Conservation (phyloP, 2,329 filamentous ascomycete species). For the Talaromyces sp. region DNA sequence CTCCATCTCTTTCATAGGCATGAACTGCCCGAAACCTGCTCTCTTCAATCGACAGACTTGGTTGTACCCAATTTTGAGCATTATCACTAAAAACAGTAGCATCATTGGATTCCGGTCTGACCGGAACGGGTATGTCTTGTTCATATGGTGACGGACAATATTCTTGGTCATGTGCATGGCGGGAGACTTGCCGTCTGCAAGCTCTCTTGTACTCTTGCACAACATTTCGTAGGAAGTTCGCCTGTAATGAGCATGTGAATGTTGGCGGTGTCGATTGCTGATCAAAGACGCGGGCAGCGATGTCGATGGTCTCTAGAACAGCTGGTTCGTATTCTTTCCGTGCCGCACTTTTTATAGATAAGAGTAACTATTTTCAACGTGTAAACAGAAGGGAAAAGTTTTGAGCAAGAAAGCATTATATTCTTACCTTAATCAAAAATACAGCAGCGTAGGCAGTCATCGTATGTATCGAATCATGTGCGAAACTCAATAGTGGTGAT, state of each 20-base stretch:
- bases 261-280: not conserved
- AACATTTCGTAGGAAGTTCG: not conserved
- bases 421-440: not conserved
- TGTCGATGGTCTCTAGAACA: not conserved
- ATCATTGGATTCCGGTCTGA: not conserved
- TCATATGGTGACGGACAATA: not conserved
- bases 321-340: not conserved
- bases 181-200: not conserved
- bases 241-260: not conserved
- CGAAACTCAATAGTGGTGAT: constrained; percentile 33
- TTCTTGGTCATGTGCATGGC: not conserved
- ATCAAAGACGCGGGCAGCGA: not conserved
- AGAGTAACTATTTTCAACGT: not conserved
- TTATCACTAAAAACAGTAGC: not conserved
- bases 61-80: not conserved
- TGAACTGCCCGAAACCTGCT: not conserved
- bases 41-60: not conserved
- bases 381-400: not conserved
- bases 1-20: not conserved
- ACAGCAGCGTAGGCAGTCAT: constrained; percentile 42
- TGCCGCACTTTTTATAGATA: not conserved
- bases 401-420: not conserved
- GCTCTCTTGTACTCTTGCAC: not conserved
- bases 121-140: not conserved
- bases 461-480: constrained; percentile 41